Percentiles rank a stretch among this genome's conserved stretches.
phyloP scores from a whole-genome alignment of 179 eudicot species.

The Drosera spatulata region DNA sequence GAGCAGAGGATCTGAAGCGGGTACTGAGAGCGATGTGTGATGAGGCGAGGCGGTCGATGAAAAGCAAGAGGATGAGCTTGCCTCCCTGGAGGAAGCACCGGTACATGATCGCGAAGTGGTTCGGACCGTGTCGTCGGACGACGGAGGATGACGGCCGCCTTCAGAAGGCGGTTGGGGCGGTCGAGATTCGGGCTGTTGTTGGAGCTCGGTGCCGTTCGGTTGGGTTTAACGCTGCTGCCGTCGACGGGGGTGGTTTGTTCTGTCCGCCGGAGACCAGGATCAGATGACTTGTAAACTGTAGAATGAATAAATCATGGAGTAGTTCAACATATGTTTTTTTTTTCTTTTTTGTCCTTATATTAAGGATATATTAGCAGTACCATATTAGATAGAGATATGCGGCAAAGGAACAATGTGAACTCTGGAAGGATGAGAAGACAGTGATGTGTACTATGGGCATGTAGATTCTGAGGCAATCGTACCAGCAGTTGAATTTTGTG shows the following conservation, averaged over 20 bases:
- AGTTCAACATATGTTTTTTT: not conserved
- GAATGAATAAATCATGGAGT: not conserved
- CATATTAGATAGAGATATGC: slow-evolving; percentile 7
- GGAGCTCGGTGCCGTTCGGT: slow-evolving; percentile 50
- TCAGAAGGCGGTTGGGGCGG: slow-evolving; percentile 1
- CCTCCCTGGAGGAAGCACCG: slow-evolving; percentile 93
- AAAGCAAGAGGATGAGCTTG: slow-evolving; percentile 41
- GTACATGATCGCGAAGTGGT: slow-evolving; percentile 78
- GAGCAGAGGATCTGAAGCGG: slow-evolving; percentile 38
- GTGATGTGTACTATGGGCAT: no score
- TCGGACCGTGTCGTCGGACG: slow-evolving; percentile 60
- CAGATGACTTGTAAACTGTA: slow-evolving; percentile 18
- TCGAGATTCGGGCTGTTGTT: not conserved
- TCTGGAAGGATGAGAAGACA: no score
- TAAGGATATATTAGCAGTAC: not conserved
- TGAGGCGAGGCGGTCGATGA: slow-evolving; percentile 58
- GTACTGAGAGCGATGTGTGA: slow-evolving; percentile 45
- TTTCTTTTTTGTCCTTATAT: not conserved
- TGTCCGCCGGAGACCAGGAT: slow-evolving; percentile 36
- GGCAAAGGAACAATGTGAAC: slow-evolving; percentile 14
- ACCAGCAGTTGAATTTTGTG: no score
- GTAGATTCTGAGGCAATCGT: no score
- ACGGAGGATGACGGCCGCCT: slow-evolving; percentile 15
- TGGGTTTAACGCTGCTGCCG: slow-evolving; percentile 37
- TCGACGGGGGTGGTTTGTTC: slow-evolving; percentile 20